These are phyloP conservation scores for Fusarium sp. DNA, from an alignment of 2,329 filamentous ascomycete genomes.

Conservation along the genomic window DNA sequence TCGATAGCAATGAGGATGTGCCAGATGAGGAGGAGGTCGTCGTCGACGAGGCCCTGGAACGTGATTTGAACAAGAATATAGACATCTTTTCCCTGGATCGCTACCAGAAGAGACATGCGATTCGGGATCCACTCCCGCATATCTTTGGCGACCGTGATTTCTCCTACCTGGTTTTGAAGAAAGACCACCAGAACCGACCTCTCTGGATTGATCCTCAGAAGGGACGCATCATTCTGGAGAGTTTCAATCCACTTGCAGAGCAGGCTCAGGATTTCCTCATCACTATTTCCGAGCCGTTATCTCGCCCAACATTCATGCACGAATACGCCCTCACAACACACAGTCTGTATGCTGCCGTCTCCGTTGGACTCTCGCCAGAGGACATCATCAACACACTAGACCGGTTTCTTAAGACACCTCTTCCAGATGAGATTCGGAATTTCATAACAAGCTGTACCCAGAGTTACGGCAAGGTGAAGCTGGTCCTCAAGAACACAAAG, in stretches of 20 bases:
- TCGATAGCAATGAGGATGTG: constrained; percentile 64
- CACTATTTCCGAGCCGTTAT: constrained; percentile 93
- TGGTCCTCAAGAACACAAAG: constrained; percentile 93
- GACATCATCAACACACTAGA: constrained; percentile 93
- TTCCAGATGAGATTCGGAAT: constrained; percentile 81
- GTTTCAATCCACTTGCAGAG: constrained; percentile 87
- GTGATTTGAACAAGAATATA: constrained; percentile 67
- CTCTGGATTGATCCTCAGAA: constrained; percentile 93
- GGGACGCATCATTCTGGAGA: constrained; percentile 91
- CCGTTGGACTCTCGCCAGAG: constrained; percentile 87
- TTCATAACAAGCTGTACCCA: constrained; percentile 86
- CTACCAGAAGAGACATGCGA: constrained; percentile 60
- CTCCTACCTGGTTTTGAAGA: constrained; percentile 83
- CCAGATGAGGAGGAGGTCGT: constrained; percentile 60
- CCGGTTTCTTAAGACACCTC: constrained; percentile 85
- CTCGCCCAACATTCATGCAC: constrained; percentile 89
- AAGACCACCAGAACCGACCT: constrained; percentile 88
- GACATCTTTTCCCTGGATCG: constrained; percentile 67
- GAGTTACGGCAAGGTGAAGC: constrained; percentile 94
- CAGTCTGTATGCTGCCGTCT: constrained; percentile 94
- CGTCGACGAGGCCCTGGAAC: constrained; percentile 63
- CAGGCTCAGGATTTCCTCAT: constrained; percentile 95
- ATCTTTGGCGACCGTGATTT: constrained; percentile 73
- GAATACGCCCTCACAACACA: constrained; percentile 93
- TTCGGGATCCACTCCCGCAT: constrained; percentile 58